A percentile compares a stretch with the other conserved stretches of the same genome.
Evolutionary conservation across 345 rosid genomes (phyloP).

Genomic region (Eucalyptus camaldulensis): DNA sequence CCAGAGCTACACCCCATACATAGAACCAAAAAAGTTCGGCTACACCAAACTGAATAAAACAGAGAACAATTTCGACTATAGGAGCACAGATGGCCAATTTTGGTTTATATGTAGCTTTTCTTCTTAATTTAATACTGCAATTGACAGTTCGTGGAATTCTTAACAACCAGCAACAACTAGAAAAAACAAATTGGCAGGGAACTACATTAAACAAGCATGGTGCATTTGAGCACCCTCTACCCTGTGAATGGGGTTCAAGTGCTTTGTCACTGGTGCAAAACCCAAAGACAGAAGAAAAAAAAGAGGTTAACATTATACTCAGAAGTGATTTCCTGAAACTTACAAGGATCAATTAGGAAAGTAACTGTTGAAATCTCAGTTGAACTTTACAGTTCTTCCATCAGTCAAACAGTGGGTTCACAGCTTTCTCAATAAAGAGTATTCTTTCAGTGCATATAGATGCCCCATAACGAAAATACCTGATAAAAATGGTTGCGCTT

Average conservation of each 20-base stretch:
- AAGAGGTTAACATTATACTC: neutral
- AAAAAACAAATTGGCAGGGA: neutral
- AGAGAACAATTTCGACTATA: neutral
- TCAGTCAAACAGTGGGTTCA: neutral
- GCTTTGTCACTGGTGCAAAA: neutral
- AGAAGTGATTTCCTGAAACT: neutral
- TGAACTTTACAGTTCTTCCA: neutral
- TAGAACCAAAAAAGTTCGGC: neutral
- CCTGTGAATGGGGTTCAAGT: neutral
- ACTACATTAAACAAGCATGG: neutral
- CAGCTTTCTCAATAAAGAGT: neutral
- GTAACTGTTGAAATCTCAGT: neutral
- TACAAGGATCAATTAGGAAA: neutral
- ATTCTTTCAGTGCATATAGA: neutral
- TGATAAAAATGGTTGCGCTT: slow-evolving; percentile 75
- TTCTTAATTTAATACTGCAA: neutral
- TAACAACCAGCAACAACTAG: neutral
- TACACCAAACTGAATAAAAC: neutral
- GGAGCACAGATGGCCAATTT: neutral
- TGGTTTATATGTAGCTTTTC: neutral
- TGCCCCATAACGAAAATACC: slow-evolving; percentile 19
- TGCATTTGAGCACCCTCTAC: neutral
- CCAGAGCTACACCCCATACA: slow-evolving; percentile 50
- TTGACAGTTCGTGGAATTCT: neutral
- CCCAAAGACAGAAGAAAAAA: neutral